Conservation (phyloP, 331 rosid genomes). For the Acacia concinna region DNA sequence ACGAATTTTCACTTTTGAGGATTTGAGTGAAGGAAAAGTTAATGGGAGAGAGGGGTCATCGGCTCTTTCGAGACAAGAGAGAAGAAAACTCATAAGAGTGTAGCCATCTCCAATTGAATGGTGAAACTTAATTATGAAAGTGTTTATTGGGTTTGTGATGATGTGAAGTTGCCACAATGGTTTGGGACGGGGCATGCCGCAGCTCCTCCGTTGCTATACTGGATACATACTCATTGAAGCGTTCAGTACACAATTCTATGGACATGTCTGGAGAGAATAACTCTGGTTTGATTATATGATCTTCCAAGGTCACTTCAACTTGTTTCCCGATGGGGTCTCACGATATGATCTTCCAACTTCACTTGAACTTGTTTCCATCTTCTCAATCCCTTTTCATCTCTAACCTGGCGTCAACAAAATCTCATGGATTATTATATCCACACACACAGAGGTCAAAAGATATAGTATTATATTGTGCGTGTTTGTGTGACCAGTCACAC, state of each 20-base stretch:
- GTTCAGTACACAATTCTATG: not conserved
- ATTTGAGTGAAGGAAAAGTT: constrained; percentile 29
- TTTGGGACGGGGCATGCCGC: constrained; percentile 11
- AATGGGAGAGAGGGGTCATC: constrained; percentile 39
- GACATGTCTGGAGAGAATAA: not conserved
- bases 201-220: constrained; percentile 2
- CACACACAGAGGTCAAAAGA: not conserved
- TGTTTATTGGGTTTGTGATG: constrained; percentile 32
- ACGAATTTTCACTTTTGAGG: not conserved
- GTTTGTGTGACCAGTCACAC: too few relatives aligned
- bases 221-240: constrained; percentile 32
- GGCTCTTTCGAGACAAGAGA: constrained; percentile 28
- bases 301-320: too few relatives aligned
- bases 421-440: not conserved
- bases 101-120: constrained; percentile 51
- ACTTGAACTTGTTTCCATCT: not conserved
- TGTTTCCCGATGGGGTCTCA: too few relatives aligned
- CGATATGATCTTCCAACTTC: too few relatives aligned
- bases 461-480: too few relatives aligned
- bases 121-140: constrained; percentile 31
- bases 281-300: too few relatives aligned
- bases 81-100: constrained; percentile 34
- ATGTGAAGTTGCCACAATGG: constrained; percentile 51
- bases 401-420: not conserved
- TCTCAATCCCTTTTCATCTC: constrained; percentile 1